A percentile compares a stretch with the other conserved stretches of the same genome.
Conservation (phyloP, 1,139 yeast genomes). For the Yamadazyma spencermartinsiae region DNA sequence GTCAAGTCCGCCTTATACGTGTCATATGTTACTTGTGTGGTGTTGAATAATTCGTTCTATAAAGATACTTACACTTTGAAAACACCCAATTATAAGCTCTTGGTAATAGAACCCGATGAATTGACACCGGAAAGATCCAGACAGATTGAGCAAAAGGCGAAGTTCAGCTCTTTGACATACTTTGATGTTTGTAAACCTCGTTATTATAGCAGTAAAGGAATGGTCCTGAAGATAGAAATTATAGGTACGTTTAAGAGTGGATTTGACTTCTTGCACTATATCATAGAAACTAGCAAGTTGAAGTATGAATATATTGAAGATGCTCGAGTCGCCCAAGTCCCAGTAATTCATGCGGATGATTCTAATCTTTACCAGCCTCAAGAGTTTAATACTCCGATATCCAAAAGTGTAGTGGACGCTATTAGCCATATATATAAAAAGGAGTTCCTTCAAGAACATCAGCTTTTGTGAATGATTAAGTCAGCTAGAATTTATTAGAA, state of each 20-base stretch:
- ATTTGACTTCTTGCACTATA: constrained; percentile 15
- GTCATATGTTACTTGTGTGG: constrained; percentile 23
- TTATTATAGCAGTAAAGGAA: constrained; percentile 7
- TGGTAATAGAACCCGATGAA: constrained; percentile 10
- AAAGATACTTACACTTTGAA: constrained; percentile 29
- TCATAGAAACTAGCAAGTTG: constrained; percentile 11
- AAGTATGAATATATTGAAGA: constrained; percentile 17
- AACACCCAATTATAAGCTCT: constrained; percentile 27
- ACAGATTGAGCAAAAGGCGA: constrained; percentile 15
- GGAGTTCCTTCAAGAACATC: constrained; percentile 9
- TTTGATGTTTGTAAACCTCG: constrained; percentile 12
- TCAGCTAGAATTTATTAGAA: constrained; percentile 3
- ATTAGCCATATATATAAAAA: constrained; percentile 17
- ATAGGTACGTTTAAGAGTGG: constrained; percentile 11
- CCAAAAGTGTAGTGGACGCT: constrained; percentile 15
- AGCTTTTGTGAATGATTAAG: constrained; percentile 1
- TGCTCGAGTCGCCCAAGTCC: constrained; percentile 17
- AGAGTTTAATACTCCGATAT: constrained; percentile 19
- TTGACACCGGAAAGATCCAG: constrained; percentile 11
- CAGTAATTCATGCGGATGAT: constrained; percentile 27
- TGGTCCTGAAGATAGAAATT: constrained; percentile 12
- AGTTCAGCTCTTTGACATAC: constrained; percentile 22
- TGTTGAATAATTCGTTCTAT: constrained; percentile 24
- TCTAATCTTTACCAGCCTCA: constrained; percentile 26
- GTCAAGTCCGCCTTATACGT: constrained; percentile 26